Conservation (phyloP, 2,329 filamentous ascomycete species). For the Chaetomiaceae sp. region DNA sequence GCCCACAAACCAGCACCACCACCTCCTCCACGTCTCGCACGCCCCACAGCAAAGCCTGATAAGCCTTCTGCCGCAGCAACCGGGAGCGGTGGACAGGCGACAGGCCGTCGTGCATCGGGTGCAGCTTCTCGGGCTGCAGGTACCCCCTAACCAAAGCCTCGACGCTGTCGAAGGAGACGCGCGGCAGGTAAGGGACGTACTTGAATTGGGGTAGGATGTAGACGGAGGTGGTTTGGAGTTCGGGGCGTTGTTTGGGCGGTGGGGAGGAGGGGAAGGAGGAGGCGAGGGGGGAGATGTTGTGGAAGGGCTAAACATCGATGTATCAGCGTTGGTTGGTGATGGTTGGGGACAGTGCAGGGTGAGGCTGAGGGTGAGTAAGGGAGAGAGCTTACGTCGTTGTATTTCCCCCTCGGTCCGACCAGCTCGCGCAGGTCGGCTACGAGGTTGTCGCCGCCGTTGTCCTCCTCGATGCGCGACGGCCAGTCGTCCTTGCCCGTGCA, state of each 20-base stretch:
- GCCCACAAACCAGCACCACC: slow-evolving; percentile 82
- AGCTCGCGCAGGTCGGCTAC: slow-evolving; percentile 68
- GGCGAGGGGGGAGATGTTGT: slow-evolving; percentile 73
- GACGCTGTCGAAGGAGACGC: slow-evolving; percentile 52
- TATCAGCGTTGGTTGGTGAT: slow-evolving; percentile 18
- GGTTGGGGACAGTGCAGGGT: not conserved
- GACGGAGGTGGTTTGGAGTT: slow-evolving; percentile 56
- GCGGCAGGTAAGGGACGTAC: slow-evolving; percentile 68
- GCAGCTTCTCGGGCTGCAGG: slow-evolving; percentile 59
- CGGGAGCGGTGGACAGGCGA: slow-evolving; percentile 54
- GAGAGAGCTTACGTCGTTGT: slow-evolving; percentile 55
- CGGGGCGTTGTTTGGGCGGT: slow-evolving; percentile 40
- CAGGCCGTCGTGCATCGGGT: slow-evolving; percentile 56
- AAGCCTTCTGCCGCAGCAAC: slow-evolving; percentile 48
- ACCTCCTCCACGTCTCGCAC: slow-evolving; percentile 63
- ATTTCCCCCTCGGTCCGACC: slow-evolving; percentile 61
- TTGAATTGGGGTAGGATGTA: slow-evolving; percentile 81
- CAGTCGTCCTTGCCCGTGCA: slow-evolving; percentile 79
- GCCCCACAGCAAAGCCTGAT: slow-evolving; percentile 46
- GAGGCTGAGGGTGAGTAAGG: slow-evolving; percentile 15
- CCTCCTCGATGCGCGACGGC: slow-evolving; percentile 79
- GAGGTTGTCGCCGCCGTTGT: slow-evolving; percentile 62
- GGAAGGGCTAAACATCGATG: slow-evolving; percentile 61
- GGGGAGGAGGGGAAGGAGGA: slow-evolving; percentile 64
- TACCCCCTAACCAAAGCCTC: slow-evolving; percentile 60